Percentiles rank a stretch among this genome's conserved stretches.
Conservation (phyloP, 2,329 filamentous ascomycete genomes). For the Dryadomyces quercus-mongolicae region DNA sequence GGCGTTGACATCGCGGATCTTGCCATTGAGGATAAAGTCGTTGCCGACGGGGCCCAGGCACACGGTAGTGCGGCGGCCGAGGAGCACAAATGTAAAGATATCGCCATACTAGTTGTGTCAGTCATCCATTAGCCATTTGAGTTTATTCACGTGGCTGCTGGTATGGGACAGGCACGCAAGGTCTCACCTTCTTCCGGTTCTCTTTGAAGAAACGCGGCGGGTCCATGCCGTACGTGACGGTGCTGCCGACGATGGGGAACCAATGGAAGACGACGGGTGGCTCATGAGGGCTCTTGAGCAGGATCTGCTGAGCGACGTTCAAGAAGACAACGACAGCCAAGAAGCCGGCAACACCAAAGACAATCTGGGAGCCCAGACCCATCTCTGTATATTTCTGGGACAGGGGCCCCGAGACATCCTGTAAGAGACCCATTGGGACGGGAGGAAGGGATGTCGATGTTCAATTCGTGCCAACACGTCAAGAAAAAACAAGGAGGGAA, state of each 20-base stretch:
- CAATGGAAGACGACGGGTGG: conserved; percentile 72
- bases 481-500: not conserved
- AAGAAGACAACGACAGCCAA: conserved; percentile 49
- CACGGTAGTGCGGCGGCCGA: conserved; percentile 37
- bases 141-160: too few relatives aligned
- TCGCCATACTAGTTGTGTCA: conserved; percentile 30
- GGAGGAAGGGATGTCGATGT: not conserved
- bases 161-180: too few relatives aligned
- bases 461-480: not conserved
- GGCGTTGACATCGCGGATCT: conserved; percentile 37
- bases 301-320: conserved; percentile 69
- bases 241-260: conserved; percentile 79
- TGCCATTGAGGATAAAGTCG: conserved; percentile 44
- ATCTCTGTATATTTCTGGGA: conserved; percentile 37
- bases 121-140: too few relatives aligned
- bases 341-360: conserved; percentile 28
- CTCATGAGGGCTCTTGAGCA: conserved; percentile 73
- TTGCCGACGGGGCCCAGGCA: conserved; percentile 38
- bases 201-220: conserved; percentile 77
- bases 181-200: conserved; percentile 51
- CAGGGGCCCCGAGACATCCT: conserved; percentile 37
- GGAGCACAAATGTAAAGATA: conserved; percentile 40
- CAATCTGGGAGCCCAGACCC: conserved; percentile 34
- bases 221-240: conserved; percentile 88
- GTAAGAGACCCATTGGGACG: conserved; percentile 40